phyloP scores from a whole-genome alignment of 305 asterid species.

The Salvia sclarea region DNA sequence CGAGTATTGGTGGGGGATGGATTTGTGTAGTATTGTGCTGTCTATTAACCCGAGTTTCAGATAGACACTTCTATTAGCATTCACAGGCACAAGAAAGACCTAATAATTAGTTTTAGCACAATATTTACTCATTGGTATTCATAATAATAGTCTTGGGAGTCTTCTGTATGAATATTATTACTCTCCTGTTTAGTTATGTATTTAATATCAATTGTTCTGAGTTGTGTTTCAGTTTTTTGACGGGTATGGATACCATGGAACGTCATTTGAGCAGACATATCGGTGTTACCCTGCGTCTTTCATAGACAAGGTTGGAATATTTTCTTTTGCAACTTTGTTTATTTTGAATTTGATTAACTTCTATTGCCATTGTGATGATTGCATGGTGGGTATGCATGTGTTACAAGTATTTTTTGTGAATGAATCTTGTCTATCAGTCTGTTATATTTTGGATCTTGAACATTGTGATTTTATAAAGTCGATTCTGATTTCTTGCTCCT shows the following conservation, averaged over 20 bases:
- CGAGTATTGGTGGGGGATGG: background rate
- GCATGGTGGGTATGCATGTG: background rate
- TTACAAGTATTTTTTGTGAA: background rate
- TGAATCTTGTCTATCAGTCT: background rate
- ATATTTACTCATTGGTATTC: background rate
- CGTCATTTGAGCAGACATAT: constrained; percentile 90
- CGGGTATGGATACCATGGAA: constrained; percentile 91
- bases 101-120: background rate
- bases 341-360: background rate
- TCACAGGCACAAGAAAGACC: background rate
- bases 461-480: background rate
- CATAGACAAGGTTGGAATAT: constrained; percentile 80
- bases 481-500: constrained; percentile 38
- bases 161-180: background rate
- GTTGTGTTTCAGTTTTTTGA: constrained; percentile 72
- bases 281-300: constrained; percentile 96
- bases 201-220: constrained; percentile 8
- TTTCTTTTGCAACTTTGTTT: constrained; percentile 12
- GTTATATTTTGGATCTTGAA: background rate
- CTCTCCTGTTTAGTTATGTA: background rate
- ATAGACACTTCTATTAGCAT: background rate
- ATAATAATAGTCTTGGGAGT: background rate
- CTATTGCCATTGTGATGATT: background rate
- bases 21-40: background rate
- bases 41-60: background rate